Percentiles rank a stretch among this genome's conserved stretches.
Evolutionary conservation across 306 rosid genomes (phyloP).

Genomic region (Medicago truncatula): MtrunA17r5.0-ANR NC_053043.1:32630001-32630500

Average conservation of each 20-base stretch:
- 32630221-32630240: slow-evolving; percentile 20
- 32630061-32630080: slow-evolving; percentile 22
- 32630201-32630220: neutral
- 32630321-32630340: too few species aligned
- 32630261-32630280: slow-evolving; percentile 39
- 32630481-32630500: too few species aligned
- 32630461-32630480: too few species aligned
- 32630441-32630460: neutral
- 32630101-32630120: slow-evolving; percentile 7
- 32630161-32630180: slow-evolving; percentile 25
- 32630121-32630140: neutral
- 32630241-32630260: slow-evolving; percentile 46
- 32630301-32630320: slow-evolving; percentile 56
- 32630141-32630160: neutral
- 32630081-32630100: neutral
- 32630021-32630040: neutral
- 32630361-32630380: slow-evolving; percentile 64
- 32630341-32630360: neutral
- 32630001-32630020: neutral
- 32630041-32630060: neutral
- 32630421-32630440: slow-evolving; percentile 28
- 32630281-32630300: slow-evolving; percentile 51
- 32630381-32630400: slow-evolving; percentile 63
- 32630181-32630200: neutral
- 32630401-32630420: slow-evolving; percentile 39